These are phyloP conservation scores for Schizochytrium sp. DNA, from an alignment of 108 stramenopile species.

Conservation along the genomic window DNA sequence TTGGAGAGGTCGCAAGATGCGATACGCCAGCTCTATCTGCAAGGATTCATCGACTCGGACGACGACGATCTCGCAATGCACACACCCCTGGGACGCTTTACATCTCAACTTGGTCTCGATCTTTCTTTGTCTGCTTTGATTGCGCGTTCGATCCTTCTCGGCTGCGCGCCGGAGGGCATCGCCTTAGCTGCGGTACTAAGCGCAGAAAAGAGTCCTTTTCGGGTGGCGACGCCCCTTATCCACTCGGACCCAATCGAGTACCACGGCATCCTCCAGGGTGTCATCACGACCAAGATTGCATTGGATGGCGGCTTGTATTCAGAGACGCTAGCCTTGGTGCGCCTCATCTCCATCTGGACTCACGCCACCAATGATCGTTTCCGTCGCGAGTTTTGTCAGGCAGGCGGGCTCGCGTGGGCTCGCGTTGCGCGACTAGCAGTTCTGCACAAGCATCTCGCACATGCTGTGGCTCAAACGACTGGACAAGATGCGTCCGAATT, in stretches of 20 bases:
- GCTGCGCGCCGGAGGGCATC: not conserved
- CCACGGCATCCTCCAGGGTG: not conserved
- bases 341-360: not conserved
- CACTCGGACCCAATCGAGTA: not conserved
- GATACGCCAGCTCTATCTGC: not conserved
- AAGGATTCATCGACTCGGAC: not conserved
- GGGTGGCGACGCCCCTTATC: not conserved
- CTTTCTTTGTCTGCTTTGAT: not conserved
- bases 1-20: not conserved
- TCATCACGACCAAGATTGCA: not conserved
- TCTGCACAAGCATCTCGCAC: not conserved
- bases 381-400: not conserved
- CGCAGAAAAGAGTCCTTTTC: not conserved
- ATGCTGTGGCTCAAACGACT: not conserved
- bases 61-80: not conserved
- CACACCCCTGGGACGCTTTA: not conserved
- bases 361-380: not conserved
- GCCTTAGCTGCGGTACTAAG: not conserved
- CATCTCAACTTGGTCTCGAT: not conserved
- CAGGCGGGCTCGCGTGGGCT: not conserved
- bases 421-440: not conserved
- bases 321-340: not conserved
- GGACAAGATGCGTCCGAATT: not conserved
- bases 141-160: not conserved
- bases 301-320: not conserved